These are phyloP conservation scores for Phytophthora pistaciae DNA, from an alignment of 352 stramenopile species.

Conservation along the genomic window DNA sequence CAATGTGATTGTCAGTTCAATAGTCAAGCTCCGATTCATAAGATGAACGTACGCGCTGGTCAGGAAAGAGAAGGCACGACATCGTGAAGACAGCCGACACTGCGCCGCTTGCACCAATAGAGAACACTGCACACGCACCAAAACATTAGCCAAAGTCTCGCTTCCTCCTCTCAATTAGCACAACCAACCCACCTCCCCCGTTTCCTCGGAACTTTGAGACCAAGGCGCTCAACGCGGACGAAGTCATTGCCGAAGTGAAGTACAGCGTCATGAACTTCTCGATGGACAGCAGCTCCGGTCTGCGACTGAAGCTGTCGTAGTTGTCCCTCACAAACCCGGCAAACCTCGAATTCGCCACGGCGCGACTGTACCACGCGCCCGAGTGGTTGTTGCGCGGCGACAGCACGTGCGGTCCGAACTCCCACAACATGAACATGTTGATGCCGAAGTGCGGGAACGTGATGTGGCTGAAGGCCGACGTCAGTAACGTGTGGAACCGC, in stretches of 20 bases:
- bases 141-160: neutral
- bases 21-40: neutral
- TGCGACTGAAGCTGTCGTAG: conserved; percentile 34
- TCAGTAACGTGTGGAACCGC: conserved; percentile 79
- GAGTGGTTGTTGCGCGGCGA: conserved; percentile 52
- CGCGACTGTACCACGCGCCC: conserved; percentile 61
- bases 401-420: conserved; percentile 81
- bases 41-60: conserved; percentile 54
- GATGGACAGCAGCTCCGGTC: conserved; percentile 53
- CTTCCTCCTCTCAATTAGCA: neutral
- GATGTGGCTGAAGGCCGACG: conserved; percentile 87
- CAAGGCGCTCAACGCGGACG: conserved; percentile 71
- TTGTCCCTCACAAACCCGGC: conserved; percentile 50
- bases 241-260: conserved; percentile 73
- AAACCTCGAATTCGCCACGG: conserved; percentile 56
- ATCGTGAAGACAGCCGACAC: conserved; percentile 85
- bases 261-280: conserved; percentile 81
- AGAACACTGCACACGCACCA: conserved; percentile 61
- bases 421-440: conserved; percentile 93
- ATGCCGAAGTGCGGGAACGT: conserved; percentile 83
- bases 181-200: conserved; percentile 44
- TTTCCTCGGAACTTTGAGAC: conserved; percentile 74
- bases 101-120: conserved; percentile 81
- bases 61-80: conserved; percentile 79
- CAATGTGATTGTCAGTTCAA: neutral